Conservation (phyloP, 768 basidiomycete genomes). For the Collybiopsis confluens region DNA sequence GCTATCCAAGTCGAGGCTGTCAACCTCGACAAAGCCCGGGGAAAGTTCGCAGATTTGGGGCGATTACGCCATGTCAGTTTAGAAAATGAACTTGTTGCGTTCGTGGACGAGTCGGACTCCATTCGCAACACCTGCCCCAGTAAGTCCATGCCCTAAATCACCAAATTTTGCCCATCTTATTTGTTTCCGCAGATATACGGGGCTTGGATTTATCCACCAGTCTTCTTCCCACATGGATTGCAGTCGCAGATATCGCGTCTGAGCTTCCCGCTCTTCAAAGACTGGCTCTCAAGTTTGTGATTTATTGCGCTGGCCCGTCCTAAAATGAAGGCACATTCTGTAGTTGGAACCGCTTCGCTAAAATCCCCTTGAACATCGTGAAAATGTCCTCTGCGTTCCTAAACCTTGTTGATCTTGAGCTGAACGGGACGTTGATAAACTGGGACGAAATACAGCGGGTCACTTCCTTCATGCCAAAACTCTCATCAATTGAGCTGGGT, state of each 20-base stretch:
- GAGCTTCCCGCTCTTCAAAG: conserved; percentile 61
- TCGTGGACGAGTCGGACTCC: conserved; percentile 42
- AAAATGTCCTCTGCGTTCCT: conserved; percentile 40
- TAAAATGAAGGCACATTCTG: conserved; percentile 14
- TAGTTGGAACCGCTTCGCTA: conserved; percentile 65
- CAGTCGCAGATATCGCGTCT: conserved; percentile 54
- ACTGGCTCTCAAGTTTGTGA: conserved; percentile 75
- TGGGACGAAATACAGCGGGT: conserved; percentile 66
- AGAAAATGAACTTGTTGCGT: conserved; percentile 61
- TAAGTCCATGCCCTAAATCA: too few species aligned
- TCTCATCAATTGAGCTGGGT: conserved; percentile 62
- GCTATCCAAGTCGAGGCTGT: conserved; percentile 86
- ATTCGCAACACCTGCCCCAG: conserved; percentile 63
- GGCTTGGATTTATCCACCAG: conserved; percentile 78
- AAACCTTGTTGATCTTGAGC: conserved; percentile 57
- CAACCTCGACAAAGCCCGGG: conserved; percentile 71
- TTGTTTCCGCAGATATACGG: conserved; percentile 51
- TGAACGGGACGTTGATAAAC: conserved; percentile 67
- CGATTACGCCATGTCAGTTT: conserved; percentile 77
- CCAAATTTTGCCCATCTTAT: too few species aligned
- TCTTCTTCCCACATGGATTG: conserved; percentile 69
- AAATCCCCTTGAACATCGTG: conserved; percentile 27
- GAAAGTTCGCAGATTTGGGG: conserved; percentile 61
- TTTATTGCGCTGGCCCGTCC: conserved; percentile 8
- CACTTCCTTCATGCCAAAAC: conserved; percentile 46